Evolutionary conservation across 805 yeast species (phyloP).

Genomic region (Metschnikowia matae): DNA sequence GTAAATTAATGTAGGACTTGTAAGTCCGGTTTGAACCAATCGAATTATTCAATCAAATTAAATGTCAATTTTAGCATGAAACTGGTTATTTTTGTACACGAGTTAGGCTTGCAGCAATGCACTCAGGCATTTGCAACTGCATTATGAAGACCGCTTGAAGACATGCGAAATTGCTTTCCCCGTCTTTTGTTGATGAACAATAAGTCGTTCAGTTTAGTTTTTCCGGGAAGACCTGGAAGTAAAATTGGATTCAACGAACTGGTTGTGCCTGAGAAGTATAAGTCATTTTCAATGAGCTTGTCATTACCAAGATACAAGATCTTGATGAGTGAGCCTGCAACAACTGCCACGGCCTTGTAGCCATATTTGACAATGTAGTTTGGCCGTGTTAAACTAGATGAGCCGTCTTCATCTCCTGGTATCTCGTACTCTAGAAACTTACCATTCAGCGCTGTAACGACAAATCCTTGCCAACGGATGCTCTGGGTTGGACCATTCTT

Average conservation of each 20-base stretch:
- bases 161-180: neutral
- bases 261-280: conserved; percentile 41
- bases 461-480: conserved; percentile 72
- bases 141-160: neutral
- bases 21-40: too few species aligned
- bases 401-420: conserved; percentile 36
- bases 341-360: conserved; percentile 69
- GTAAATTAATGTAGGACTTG: too few species aligned
- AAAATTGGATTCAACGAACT: conserved; percentile 22
- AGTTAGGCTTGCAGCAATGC: neutral
- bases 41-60: neutral
- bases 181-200: conserved; percentile 50
- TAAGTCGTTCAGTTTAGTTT: conserved; percentile 38
- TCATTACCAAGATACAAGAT: conserved; percentile 73
- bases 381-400: conserved; percentile 27
- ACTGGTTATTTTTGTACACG: neutral
- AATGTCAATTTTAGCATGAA: neutral
- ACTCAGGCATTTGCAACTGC: neutral
- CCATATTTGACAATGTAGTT: conserved; percentile 71
- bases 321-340: conserved; percentile 70
- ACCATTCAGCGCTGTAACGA: conserved; percentile 63
- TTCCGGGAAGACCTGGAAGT: conserved; percentile 15
- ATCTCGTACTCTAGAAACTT: conserved; percentile 56
- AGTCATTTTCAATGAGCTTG: conserved; percentile 59
- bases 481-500: neutral